These are phyloP conservation scores for Quercus parvula DNA, from an alignment of 306 rosid genomes.

Conservation along the genomic window DNA sequence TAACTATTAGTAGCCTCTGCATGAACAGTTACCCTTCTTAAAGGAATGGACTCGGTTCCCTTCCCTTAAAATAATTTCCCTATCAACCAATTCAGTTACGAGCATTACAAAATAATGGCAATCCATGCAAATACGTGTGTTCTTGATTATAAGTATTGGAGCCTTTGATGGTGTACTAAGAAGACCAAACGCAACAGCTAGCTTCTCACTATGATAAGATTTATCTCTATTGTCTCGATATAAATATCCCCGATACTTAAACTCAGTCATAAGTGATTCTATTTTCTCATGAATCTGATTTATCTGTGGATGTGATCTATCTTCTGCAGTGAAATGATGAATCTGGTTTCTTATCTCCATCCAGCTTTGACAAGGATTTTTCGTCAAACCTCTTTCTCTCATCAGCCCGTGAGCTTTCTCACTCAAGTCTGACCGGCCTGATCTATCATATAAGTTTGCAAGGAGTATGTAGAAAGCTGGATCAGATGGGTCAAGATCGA, in stretches of 20 bases:
- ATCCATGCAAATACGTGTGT: slow-evolving; percentile 43
- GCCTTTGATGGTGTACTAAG: slow-evolving; percentile 33
- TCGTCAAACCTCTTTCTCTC: slow-evolving; percentile 58
- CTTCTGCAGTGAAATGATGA: slow-evolving; percentile 45
- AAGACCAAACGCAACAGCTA: slow-evolving; percentile 56
- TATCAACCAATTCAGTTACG: slow-evolving; percentile 35
- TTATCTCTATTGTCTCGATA: slow-evolving; percentile 25
- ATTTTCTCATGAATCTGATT: slow-evolving; percentile 36
- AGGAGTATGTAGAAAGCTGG: slow-evolving; percentile 56
- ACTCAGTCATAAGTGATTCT: slow-evolving; percentile 31
- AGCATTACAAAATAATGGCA: slow-evolving; percentile 58
- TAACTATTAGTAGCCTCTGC: slow-evolving; percentile 30
- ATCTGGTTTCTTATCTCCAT: slow-evolving; percentile 44
- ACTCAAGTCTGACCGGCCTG: slow-evolving; percentile 42
- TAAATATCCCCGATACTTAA: slow-evolving; percentile 35
- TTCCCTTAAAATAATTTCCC: slow-evolving; percentile 56
- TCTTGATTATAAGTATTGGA: slow-evolving; percentile 50
- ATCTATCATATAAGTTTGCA: slow-evolving; percentile 56
- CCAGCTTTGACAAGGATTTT: slow-evolving; percentile 50
- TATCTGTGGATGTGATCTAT: slow-evolving; percentile 31
- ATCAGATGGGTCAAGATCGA: slow-evolving; percentile 57
- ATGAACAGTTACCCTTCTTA: slow-evolving; percentile 57
- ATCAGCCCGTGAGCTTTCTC: slow-evolving; percentile 48
- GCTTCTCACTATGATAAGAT: slow-evolving; percentile 53
- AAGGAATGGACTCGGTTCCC: slow-evolving; percentile 52